Conservation (phyloP, 345 rosid species). For the Cardamine occulta region DNA sequence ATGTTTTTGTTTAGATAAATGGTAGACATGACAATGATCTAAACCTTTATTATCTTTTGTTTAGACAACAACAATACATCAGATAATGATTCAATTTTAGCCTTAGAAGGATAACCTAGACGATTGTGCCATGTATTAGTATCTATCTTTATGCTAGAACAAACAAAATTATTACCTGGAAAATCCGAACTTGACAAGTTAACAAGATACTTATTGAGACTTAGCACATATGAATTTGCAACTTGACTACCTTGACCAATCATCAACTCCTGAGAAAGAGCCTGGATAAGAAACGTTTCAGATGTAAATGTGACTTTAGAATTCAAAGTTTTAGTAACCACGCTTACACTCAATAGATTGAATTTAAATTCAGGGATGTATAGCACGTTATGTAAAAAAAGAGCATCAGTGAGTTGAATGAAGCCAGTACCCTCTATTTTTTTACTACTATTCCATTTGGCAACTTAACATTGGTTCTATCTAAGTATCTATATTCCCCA, state of each 20-base stretch:
- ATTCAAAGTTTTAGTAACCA: background rate
- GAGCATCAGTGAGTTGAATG: background rate
- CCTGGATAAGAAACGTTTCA: background rate
- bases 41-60: background rate
- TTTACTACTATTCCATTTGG: background rate
- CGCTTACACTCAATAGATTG: background rate
- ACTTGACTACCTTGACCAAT: background rate
- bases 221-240: background rate
- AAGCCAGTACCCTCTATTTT: background rate
- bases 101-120: background rate
- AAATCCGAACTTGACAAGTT: background rate
- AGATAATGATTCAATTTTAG: background rate
- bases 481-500: fast-evolving
- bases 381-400: background rate
- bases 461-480: background rate
- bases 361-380: background rate
- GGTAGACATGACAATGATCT: too few relatives aligned
- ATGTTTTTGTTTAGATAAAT: too few relatives aligned
- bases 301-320: background rate
- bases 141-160: background rate
- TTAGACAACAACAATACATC: background rate
- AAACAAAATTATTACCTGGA: background rate
- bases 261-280: background rate
- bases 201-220: background rate
- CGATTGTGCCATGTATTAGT: background rate